Evolutionary conservation across 208 protist genomes (phyloP), one percentile per base, ranked within the genome.

Genomic region (Sergeia podlipaevii): DNA sequence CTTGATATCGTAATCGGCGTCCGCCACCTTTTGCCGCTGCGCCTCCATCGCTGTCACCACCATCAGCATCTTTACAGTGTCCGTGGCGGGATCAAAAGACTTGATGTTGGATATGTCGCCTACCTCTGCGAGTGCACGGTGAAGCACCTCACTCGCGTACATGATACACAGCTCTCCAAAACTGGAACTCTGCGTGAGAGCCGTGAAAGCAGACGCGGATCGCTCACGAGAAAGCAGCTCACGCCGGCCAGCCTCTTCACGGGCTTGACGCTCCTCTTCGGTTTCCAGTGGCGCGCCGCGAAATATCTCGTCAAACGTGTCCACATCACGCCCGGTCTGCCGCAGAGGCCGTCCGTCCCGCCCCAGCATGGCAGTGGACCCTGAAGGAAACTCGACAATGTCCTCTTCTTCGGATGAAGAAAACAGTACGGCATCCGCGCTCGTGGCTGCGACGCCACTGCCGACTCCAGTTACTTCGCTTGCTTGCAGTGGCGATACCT

Each of bases 121-220:
- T 0, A 67, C 65, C 38, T 66, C 52, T 29, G 51, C 41, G 29
- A 75, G 60, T 20, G 48, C 49, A 4, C 10, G 36, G 10, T 47
- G 38, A 23, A 92, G 54, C 43, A 80, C 32, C 52, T 80, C 70
- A 1, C 44, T 53, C 0, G 68, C 80, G 43, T 88, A 72, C 13
- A 61, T 70, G 51, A 89, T 68, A 41, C 67, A 74, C 24, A 93
- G 65, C 62, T 88, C 81, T 11, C 52, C 75, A 50, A 93, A 79
- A 47, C 76, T 85, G 10, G 63, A 59, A 49, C 74, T 85, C 48
- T 80, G 69, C 24, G 81, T 78, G 23, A 93, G 38, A 30, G 74
- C 67, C 23, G 55, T 59, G 36, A 93, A 90, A 47, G 83, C 85
- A 5, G 52, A 61, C 0, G 80, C 66, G 47, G 70, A 71, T 58